phyloP scores from a whole-genome alignment of 106 monocot genomes.

The Alisma plantagoaquatica region DNA sequence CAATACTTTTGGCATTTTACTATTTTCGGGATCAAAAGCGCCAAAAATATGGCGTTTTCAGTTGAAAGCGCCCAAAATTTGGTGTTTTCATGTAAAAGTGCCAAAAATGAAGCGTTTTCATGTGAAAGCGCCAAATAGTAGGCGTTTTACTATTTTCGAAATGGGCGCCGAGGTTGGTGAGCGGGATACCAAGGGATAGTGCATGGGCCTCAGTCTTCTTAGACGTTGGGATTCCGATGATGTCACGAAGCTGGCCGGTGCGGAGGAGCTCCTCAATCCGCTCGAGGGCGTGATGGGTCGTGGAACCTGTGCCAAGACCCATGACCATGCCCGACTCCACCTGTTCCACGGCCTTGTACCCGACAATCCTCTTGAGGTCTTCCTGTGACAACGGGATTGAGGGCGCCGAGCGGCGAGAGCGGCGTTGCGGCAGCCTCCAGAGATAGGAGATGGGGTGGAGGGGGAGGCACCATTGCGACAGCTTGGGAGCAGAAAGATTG shows the following conservation, averaged over 20 bases:
- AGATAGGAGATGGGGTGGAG: too few species aligned
- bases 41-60: too few species aligned
- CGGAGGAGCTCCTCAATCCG: conserved; percentile 70
- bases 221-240: conserved; percentile 82
- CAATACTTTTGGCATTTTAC: too few species aligned
- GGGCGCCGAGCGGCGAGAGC: too few species aligned
- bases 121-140: too few species aligned
- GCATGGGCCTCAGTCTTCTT: conserved; percentile 61
- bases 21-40: too few species aligned
- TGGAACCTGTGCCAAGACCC: conserved; percentile 90
- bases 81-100: too few species aligned
- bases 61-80: too few species aligned
- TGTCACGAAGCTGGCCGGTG: conserved; percentile 28
- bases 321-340: conserved; percentile 72
- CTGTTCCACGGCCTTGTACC: conserved; percentile 56
- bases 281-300: conserved; percentile 64
- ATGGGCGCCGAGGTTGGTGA: conserved; percentile 40
- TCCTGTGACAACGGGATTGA: conserved; percentile 42
- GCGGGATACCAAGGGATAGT: conserved; percentile 38
- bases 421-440: neutral
- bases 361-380: conserved; percentile 66
- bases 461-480: neutral
- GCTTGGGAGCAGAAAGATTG: neutral
- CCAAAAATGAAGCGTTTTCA: too few species aligned
- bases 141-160: too few species aligned